These are phyloP conservation scores for Colletotrichum spaethianum DNA, from an alignment of 2,329 filamentous ascomycete species.

Conservation along the genomic window DNA sequence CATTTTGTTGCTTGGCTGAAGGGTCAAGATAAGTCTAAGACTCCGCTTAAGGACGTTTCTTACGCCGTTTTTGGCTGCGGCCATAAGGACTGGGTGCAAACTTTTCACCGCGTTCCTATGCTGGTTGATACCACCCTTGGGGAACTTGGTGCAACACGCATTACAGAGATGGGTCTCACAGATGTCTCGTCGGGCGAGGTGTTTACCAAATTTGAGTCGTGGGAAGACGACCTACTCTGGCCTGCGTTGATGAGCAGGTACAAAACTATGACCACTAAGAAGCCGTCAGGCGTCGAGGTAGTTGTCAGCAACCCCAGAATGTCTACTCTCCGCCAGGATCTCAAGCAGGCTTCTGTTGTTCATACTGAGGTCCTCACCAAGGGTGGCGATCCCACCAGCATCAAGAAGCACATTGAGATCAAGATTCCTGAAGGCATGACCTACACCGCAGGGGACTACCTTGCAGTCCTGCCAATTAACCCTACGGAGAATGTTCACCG, in stretches of 20 bases:
- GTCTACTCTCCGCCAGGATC: conserved; percentile 66
- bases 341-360: conserved; percentile 70
- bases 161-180: conserved; percentile 68
- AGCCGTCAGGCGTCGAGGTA: conserved; percentile 47
- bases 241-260: conserved; percentile 63
- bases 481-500: conserved; percentile 67
- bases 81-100: conserved; percentile 66
- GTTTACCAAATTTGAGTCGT: conserved; percentile 76
- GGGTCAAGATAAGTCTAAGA: conserved; percentile 54
- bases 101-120: conserved; percentile 77
- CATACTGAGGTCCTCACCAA: conserved; percentile 60
- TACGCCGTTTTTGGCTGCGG: conserved; percentile 79
- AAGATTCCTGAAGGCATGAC: not conserved
- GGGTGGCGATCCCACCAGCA: conserved; percentile 48
- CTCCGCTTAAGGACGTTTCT: conserved; percentile 62
- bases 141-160: conserved; percentile 50
- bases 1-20: conserved; percentile 76
- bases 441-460: conserved; percentile 8
- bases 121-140: conserved; percentile 69
- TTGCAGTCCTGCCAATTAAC: conserved; percentile 64
- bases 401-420: conserved; percentile 63
- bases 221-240: conserved; percentile 71
- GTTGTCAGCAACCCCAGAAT: conserved; percentile 67
- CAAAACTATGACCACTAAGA: not conserved
- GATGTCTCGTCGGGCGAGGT: conserved; percentile 77